Evolutionary conservation across 106 monocot species (phyloP).

Genomic region (Dendrobium catenatum): DNA sequence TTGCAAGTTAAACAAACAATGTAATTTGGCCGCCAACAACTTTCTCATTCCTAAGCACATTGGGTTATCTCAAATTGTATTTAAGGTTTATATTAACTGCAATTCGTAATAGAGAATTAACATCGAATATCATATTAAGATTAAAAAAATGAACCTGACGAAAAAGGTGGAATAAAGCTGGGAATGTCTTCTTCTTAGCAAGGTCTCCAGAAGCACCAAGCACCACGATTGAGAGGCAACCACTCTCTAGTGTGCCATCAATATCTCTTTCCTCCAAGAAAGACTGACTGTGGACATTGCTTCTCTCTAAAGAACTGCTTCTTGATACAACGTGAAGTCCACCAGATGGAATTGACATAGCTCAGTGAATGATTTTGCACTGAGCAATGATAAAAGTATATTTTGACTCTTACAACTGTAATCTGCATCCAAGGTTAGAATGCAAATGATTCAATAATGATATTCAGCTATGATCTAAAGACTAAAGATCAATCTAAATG

Average conservation of each 20-base stretch:
- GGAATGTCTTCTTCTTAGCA: constrained; percentile 97
- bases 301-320: constrained; percentile 11
- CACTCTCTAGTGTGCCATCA: constrained; percentile 26
- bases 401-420: neutral
- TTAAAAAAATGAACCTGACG: constrained; percentile 48
- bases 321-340: neutral
- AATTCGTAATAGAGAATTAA: neutral
- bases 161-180: constrained; percentile 79
- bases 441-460: neutral
- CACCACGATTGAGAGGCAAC: constrained; percentile 59
- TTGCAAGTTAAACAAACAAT: no score
- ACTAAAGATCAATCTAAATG: neutral
- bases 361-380: neutral
- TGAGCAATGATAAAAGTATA: neutral
- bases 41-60: neutral
- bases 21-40: neutral
- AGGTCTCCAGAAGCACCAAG: constrained; percentile 99
- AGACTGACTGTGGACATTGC: constrained; percentile 6
- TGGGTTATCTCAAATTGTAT: neutral
- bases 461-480: neutral
- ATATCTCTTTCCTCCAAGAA: constrained; percentile 26
- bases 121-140: neutral
- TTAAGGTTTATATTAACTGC: neutral
- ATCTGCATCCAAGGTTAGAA: neutral
- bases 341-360: constrained; percentile 6